Base-by-base conservation (phyloP, 164 flowering plant species). In the Umbellularia californica region DNA sequence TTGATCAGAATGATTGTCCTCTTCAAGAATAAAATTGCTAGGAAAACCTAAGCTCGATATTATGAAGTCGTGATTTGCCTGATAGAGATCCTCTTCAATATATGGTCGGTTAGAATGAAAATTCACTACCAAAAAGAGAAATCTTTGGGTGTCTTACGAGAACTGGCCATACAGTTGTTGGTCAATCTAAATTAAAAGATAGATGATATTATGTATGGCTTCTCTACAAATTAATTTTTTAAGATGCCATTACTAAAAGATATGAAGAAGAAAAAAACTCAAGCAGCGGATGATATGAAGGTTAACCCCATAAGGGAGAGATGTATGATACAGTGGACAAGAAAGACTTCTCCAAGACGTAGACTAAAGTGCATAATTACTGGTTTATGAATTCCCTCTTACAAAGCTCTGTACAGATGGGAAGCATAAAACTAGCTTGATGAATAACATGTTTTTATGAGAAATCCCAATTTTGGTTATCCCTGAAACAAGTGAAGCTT, bases 1-100 rank as follows among this genome's bases (percentile, higher is more conserved):
- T 24, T 10, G 68, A 58, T 69, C 22, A 84, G 76, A 60, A 73
- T 5, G 12, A 27, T 33, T 33, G 58, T 19, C 20, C 23, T 70
- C 58, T 24, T 73, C 25, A n/a, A 50, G 47, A 19, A 71, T 76
- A 60, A 63, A 63, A 12, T 50, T 24, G 10, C 27, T n/a, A 64
- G 67, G 15, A 64, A 64, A 64, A 25, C 67, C 28, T 25, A 10
- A 64, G 67, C 28, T 11, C 27, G 23, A 64, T 64, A 24, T 64
- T 23, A 23, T 24, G 28, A 25, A 64, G 22, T 64, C 28, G 13
- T 55, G 15, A 64, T 25, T 23, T 25, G 23, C 15, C 17, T 25
- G 28, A 24, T 23, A 64, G 10, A 25, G 28, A 63, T 63, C 23
- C 5, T 63, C 65, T 63, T 11, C 12, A 23, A 23, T 25, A 11